These are phyloP conservation scores for Lepiota brunneoincarnata DNA, from an alignment of 768 basidiomycete genomes.

Conservation along the genomic window DNA sequence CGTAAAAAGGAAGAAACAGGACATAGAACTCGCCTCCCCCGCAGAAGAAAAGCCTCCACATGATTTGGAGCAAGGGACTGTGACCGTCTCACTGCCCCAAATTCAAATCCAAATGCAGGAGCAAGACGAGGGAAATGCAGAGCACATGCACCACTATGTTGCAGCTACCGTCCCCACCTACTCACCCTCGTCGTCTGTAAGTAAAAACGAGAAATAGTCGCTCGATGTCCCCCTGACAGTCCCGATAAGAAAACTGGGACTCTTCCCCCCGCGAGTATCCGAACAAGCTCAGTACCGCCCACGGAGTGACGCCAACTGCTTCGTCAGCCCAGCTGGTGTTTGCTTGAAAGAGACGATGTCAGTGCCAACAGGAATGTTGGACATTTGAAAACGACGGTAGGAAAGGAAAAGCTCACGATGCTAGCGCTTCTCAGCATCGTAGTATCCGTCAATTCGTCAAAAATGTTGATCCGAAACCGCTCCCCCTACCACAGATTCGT, in stretches of 20 bases:
- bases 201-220: background rate
- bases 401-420: conserved; percentile 33
- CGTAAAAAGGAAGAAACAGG: background rate
- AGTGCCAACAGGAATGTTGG: conserved; percentile 32
- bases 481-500: conserved; percentile 29
- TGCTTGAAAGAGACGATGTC: conserved; percentile 40
- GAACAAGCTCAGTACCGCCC: background rate
- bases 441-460: conserved; percentile 42
- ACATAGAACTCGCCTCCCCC: background rate
- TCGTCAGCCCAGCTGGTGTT: conserved; percentile 40
- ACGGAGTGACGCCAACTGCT: conserved; percentile 32
- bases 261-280: background rate
- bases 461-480: conserved; percentile 44
- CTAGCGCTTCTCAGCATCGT: conserved; percentile 49
- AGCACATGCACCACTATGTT: background rate
- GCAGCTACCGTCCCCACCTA: background rate
- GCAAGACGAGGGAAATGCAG: background rate
- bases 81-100: background rate
- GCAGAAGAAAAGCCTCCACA: background rate
- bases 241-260: background rate
- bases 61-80: background rate
- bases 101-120: background rate
- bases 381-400: background rate
- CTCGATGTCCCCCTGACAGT: background rate
- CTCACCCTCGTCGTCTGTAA: background rate